Base-by-base conservation (phyloP, 1,139 yeast species). In the Yamadazyma sp. region DNA sequence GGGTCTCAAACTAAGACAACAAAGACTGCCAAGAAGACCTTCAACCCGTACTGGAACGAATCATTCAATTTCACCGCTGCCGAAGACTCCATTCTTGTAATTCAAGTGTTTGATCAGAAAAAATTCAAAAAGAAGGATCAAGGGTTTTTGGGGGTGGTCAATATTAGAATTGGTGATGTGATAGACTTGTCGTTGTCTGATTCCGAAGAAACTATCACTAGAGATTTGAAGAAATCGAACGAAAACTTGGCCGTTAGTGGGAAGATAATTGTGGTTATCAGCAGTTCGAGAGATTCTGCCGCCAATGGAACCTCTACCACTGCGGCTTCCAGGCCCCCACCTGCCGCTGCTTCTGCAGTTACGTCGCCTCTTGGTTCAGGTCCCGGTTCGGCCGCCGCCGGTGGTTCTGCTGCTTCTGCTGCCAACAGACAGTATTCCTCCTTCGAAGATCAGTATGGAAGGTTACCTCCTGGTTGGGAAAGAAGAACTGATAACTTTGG, bases 401-500 rank as follows among this genome's bases (percentile, higher is more conserved):
- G 53, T 28, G 39, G 55, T n/a, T 41, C 58, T 2, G 31, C 52
- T 17, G 43, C 59, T 8, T 42, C 55, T 25, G 48, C 59, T 11
- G 45, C 56, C 22, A 20, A 65, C 52, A 76, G 88, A 57, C 92
- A 83, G 51, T 84, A 82, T 54, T 86, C 95, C 2, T 87, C 98
- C 1, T 92, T 92, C 60, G 98, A 92, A 64, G 99, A 92, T 64
- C 98, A 92, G 59, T 81, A 83, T 54, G 99, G 99, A 36, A 77
- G 97, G 55, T 73, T 92, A 51, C 99, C 98, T 5, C 87, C 97
- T 3, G 99, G 99, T 3, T 92, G 98, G 98, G 99, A 92, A 65
- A 81, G 98, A 54, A 81, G 98, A 63, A 91, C 98, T 1, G 99
- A 92, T 62, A 89, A 89, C 60, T 87, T 89, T 55, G 98, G 98